A percentile compares a stretch with the other conserved stretches of the same genome.
phyloP scores from a whole-genome alignment of 169 alveolate species.

The Plasmodium sp. region DNA sequence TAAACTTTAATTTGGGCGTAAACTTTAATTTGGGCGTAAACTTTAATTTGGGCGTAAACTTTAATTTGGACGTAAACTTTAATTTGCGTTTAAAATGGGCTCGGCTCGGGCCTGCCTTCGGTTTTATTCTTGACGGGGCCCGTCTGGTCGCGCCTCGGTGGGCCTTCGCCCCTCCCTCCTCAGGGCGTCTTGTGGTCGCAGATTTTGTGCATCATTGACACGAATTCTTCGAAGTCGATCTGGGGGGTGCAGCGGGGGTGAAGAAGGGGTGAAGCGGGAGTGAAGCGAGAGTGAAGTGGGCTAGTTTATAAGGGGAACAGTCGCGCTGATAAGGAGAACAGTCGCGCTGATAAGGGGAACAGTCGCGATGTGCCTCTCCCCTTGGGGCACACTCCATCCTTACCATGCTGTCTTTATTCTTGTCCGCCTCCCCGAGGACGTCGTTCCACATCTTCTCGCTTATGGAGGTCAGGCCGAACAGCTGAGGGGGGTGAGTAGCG shows the following conservation, averaged over 20 bases:
- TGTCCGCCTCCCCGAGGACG: conserved; percentile 80
- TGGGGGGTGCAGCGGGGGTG: neutral
- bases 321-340: no score
- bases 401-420: conserved; percentile 84
- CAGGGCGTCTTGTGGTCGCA: conserved; percentile 65
- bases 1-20: neutral
- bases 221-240: conserved; percentile 86
- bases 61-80: neutral
- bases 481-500: conserved; percentile 14
- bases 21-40: no score
- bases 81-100: neutral
- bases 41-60: no score
- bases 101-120: neutral
- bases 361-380: neutral
- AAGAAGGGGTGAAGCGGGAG: neutral
- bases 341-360: neutral
- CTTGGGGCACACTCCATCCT: neutral
- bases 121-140: neutral
- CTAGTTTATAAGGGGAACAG: no score
- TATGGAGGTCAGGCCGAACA: conserved; percentile 80
- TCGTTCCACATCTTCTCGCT: conserved; percentile 81
- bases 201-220: conserved; percentile 81
- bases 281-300: neutral
- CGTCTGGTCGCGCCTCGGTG: neutral
- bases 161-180: neutral